A percentile compares a stretch with the other conserved stretches of the same genome.
phyloP scores from a whole-genome alignment of 495 filamentous ascomycete species.

The Cenococcum geophilum region DNA sequence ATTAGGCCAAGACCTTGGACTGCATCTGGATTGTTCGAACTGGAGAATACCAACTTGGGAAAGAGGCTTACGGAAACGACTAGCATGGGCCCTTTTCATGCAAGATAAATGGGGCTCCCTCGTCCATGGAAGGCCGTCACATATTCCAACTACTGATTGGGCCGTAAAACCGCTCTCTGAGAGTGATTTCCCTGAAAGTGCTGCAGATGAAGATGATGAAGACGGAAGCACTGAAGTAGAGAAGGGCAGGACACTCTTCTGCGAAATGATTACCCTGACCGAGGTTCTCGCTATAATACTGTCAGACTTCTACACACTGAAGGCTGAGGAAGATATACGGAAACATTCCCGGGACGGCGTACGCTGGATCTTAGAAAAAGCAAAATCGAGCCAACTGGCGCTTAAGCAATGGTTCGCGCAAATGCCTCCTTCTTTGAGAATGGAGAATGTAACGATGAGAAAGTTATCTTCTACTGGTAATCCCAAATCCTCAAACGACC shows the following conservation, averaged over 20 bases:
- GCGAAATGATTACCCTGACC: conserved; percentile 54
- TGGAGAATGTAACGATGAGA: conserved; percentile 41
- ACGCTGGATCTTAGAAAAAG: conserved; percentile 52
- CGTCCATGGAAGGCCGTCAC: conserved; percentile 73
- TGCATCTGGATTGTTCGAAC: conserved; percentile 71
- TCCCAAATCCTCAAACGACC: conserved; percentile 32
- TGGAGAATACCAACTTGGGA: conserved; percentile 84
- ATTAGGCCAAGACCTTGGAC: conserved; percentile 67
- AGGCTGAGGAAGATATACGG: conserved; percentile 49
- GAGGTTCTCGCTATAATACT: conserved; percentile 57
- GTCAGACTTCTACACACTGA: conserved; percentile 55
- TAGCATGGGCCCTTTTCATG: conserved; percentile 82
- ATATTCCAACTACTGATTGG: conserved; percentile 70
- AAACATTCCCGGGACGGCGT: conserved; percentile 47
- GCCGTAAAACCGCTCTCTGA: conserved; percentile 58
- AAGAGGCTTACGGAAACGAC: conserved; percentile 64
- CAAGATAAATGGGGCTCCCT: conserved; percentile 83
- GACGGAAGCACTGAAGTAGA: conserved; percentile 55
- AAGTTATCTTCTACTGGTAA: conserved; percentile 29
- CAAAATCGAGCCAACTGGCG: conserved; percentile 55
- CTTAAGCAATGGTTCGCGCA: conserved; percentile 55
- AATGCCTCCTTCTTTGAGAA: conserved; percentile 48
- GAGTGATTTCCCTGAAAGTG: conserved; percentile 64
- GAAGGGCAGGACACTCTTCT: conserved; percentile 58
- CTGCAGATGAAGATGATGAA: conserved; percentile 51